These are phyloP conservation scores for Cadophora malorum DNA, from an alignment of 2,329 filamentous ascomycete genomes.

Conservation along the genomic window DNA sequence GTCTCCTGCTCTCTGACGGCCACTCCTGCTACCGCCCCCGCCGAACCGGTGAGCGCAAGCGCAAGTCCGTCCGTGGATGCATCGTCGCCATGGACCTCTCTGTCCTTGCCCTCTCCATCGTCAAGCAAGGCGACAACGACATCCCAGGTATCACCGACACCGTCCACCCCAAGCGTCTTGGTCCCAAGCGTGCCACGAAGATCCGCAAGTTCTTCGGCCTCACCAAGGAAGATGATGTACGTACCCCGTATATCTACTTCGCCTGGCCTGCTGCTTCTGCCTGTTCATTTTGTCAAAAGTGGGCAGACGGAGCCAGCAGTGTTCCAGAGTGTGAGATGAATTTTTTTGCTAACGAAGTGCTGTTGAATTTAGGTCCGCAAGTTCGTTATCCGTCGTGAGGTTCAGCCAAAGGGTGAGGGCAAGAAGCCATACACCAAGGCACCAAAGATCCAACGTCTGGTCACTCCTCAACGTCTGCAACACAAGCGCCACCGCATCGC, in stretches of 20 bases:
- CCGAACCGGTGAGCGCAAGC: constrained; percentile 98
- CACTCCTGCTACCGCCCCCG: constrained; percentile 99
- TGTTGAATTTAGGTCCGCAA: constrained; percentile 78
- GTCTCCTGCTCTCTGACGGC: constrained; percentile 91
- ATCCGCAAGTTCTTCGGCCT: constrained; percentile 99
- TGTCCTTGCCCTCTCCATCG: constrained; percentile 90
- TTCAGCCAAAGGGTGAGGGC: constrained; percentile 96
- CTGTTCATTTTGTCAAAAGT: constrained; percentile 18
- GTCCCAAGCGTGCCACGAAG: constrained; percentile 99
- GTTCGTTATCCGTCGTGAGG: constrained; percentile 99
- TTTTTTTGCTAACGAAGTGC: constrained; percentile 39
- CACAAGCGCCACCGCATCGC: constrained; percentile 99
- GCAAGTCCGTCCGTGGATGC: constrained; percentile 98
- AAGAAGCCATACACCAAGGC: constrained; percentile 99
- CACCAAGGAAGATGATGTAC: constrained; percentile 99
- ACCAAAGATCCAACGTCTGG: constrained; percentile 99
- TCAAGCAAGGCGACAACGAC: constrained; percentile 97
- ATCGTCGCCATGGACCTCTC: constrained; percentile 96
- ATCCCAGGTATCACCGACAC: constrained; percentile 97
- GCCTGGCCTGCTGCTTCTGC: constrained; percentile 61
- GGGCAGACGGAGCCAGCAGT: constrained; percentile 22
- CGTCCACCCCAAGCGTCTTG: constrained; percentile 98
- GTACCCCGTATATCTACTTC: constrained; percentile 70
- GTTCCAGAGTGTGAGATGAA: constrained; percentile 63
- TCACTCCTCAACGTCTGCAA: constrained; percentile 99